A percentile compares a stretch with the other conserved stretches of the same genome.
Evolutionary conservation across 257 asterid species (phyloP).

Genomic region (Rubia yunnanensis): DNA sequence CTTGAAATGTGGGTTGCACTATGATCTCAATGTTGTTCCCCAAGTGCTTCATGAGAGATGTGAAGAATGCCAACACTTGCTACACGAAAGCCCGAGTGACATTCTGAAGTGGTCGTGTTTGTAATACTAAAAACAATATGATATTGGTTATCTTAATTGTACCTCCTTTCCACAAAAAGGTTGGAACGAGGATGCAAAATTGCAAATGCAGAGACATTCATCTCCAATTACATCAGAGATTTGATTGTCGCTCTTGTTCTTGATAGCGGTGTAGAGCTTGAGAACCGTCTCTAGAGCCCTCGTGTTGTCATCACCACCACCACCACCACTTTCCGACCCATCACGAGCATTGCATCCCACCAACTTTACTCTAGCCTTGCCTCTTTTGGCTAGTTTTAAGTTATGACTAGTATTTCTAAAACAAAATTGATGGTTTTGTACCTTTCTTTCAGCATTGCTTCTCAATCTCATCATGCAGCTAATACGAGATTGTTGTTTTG

Average conservation of each 20-base stretch:
- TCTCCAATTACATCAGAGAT: conserved; percentile 58
- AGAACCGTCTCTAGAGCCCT: conserved; percentile 56
- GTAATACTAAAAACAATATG: background rate
- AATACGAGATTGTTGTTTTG: background rate
- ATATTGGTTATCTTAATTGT: background rate
- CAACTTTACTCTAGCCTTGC: background rate
- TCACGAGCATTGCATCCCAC: conserved; percentile 19
- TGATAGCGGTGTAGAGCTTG: conserved; percentile 50
- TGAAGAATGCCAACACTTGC: conserved; percentile 63
- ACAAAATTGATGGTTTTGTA: conserved; percentile 3
- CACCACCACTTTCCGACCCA: conserved; percentile 5
- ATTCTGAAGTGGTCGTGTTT: background rate
- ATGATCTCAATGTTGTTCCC: conserved; percentile 48
- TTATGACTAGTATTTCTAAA: background rate
- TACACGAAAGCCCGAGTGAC: conserved; percentile 18
- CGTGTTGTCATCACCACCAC: conserved; percentile 12
- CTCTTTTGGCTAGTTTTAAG: conserved; percentile 4
- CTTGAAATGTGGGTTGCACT: conserved; percentile 42
- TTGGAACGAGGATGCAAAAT: conserved; percentile 35
- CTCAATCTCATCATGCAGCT: conserved; percentile 1
- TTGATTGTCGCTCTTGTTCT: conserved; percentile 30
- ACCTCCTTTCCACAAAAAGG: conserved; percentile 71
- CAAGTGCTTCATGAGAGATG: conserved; percentile 32
- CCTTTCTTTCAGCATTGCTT: background rate
- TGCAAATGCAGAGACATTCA: conserved; percentile 58